Evolutionary conservation across 257 asterid genomes (phyloP), one percentile per base, ranked within the genome.

Genomic region (Fraxinus quadrangulata): DNA sequence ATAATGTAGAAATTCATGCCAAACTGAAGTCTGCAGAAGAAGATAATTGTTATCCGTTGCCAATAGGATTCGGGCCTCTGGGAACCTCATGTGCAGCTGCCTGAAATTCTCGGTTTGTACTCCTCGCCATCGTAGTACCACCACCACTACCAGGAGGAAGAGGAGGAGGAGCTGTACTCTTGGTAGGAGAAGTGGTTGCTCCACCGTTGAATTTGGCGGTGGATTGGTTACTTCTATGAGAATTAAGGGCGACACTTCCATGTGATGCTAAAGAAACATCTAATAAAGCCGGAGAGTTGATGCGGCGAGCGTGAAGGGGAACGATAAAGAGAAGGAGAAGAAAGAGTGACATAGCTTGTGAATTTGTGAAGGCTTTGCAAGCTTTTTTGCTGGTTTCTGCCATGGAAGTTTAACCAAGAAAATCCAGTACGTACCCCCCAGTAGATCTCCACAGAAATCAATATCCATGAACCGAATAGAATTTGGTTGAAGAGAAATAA

Each of bases 31-130:
- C n/a, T 14, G 56, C 56, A 47, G 56, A 47, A 47, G 56, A 47
- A 5, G n/a, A 13, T 47, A 3, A 47, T 47, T 30, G 11, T 11
- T 63, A 63, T 23, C 17, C 10, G 9, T 63, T 63, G 69, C 34
- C 31, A n/a, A 16, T 5, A 8, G 69, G 69, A 63, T 63, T 63
- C 8, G 34, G 34, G 34, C 69, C 69, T 6, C 69, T 24, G 69
- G 69, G 69, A 26, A 24, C 69, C 11, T 63, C 69, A 63, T 63
- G 69, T 26, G 69, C 69, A 63, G 69, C 14, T 63, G 16, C 69
- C 69, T 63, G 69, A 63, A 63, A 63, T 63, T 63, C 69, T 63
- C 34, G 17, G 34, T 24, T 23, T 2, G 69, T 9, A 19, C 13
- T 19, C 67, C 28, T 56, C 26, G 67, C 30, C 67, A 28, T 56